Evolutionary conservation across 176 grass and related monocot genomes (phyloP).

Genomic region (Avena insularis): DNA sequence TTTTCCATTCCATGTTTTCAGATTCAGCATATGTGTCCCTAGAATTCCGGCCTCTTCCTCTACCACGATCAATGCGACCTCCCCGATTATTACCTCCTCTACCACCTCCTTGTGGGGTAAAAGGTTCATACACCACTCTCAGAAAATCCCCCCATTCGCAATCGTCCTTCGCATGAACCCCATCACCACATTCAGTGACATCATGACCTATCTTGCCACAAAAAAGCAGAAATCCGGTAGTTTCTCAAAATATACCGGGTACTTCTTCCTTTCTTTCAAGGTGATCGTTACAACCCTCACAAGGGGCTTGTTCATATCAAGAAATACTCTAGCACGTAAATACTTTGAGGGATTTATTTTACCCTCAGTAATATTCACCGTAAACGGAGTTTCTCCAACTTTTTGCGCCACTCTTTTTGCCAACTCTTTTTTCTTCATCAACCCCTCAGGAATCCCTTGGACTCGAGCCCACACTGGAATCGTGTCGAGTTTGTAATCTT

Average conservation of each 20-base stretch:
- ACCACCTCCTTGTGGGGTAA: too few relatives aligned
- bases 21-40: too few relatives aligned
- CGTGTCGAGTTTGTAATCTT: background rate
- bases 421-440: background rate
- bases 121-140: too few relatives aligned
- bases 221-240: background rate
- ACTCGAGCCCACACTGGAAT: background rate
- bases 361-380: background rate
- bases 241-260: background rate
- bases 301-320: background rate
- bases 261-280: background rate
- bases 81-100: too few relatives aligned
- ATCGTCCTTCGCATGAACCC: too few relatives aligned
- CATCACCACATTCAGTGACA: too few relatives aligned
- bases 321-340: too few relatives aligned
- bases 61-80: too few relatives aligned
- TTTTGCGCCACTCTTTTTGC: background rate
- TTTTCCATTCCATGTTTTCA: too few relatives aligned
- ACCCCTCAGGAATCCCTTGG: background rate
- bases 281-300: background rate
- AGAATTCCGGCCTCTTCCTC: too few relatives aligned
- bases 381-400: background rate
- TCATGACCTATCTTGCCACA: background rate
- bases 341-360: too few relatives aligned
- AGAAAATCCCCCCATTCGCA: too few relatives aligned